phyloP scores from a whole-genome alignment of 2,329 filamentous ascomycete genomes.

The Claviceps monticola region DNA sequence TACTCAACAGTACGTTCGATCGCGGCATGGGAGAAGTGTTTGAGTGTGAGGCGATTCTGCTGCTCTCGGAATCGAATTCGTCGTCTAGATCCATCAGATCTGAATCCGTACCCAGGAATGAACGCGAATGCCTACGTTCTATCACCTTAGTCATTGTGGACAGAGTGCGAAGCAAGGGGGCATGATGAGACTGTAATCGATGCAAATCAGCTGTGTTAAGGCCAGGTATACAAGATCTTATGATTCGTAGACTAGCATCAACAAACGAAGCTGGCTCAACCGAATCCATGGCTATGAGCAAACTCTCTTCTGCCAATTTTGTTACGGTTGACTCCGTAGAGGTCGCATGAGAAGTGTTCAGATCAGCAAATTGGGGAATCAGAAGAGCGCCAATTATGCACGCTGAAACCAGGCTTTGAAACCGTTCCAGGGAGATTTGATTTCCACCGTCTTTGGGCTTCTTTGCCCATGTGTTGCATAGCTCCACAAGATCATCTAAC shows the following conservation, averaged over 20 bases:
- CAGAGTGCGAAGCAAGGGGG: constrained; percentile 30
- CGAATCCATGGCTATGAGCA: constrained; percentile 27
- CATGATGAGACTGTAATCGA: constrained; percentile 23
- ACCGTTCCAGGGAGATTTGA: constrained; percentile 37
- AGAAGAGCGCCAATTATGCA: constrained; percentile 31
- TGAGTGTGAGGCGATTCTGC: constrained; percentile 26
- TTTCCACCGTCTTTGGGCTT: constrained; percentile 29
- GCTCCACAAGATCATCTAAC: constrained; percentile 31
- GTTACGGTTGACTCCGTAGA: constrained; percentile 32
- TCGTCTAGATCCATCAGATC: constrained; percentile 57
- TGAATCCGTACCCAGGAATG: constrained; percentile 20
- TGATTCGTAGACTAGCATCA: constrained; percentile 30
- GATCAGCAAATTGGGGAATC: constrained; percentile 30
- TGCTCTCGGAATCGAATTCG: constrained; percentile 47
- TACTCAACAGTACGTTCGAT: constrained; percentile 25
- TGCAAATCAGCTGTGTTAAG: constrained; percentile 24
- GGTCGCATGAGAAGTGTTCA: constrained; percentile 33
- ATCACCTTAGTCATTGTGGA: constrained; percentile 21
- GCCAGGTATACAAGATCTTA: constrained; percentile 33
- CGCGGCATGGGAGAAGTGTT: constrained; percentile 31
- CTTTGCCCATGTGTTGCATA: constrained; percentile 34
- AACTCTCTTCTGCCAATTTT: constrained; percentile 25
- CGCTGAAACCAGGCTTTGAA: constrained; percentile 37
- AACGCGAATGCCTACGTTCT: constrained; percentile 10
- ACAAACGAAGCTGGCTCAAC: constrained; percentile 32